Percentiles rank a stretch among this genome's conserved stretches.
phyloP scores from a whole-genome alignment of 805 yeast species.

The Wickerhamomyces alni region DNA sequence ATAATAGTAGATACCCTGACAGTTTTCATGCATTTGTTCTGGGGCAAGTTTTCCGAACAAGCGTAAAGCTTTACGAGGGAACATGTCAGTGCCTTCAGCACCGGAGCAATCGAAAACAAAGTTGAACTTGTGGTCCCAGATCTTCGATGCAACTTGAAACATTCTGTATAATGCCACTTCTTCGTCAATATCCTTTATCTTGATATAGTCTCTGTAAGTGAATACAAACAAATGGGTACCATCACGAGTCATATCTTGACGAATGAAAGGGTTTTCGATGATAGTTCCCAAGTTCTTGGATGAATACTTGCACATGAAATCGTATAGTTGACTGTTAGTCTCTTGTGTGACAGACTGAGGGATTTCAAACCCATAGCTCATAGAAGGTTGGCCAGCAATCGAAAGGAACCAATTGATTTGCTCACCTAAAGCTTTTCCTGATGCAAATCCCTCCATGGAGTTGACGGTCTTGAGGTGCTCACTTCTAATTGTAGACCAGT shows the following conservation, averaged over 20 bases:
- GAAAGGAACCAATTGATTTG: slow-evolving; percentile 42
- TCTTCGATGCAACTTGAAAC: slow-evolving; percentile 58
- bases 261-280: slow-evolving; percentile 41
- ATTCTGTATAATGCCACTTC: slow-evolving; percentile 53
- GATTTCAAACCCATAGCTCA: slow-evolving; percentile 49
- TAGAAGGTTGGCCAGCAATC: slow-evolving; percentile 53
- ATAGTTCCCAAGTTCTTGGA: slow-evolving; percentile 43
- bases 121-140: slow-evolving; percentile 65
- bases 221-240: slow-evolving; percentile 66
- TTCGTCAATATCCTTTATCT: slow-evolving; percentile 30
- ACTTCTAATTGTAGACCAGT: slow-evolving; percentile 35
- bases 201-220: slow-evolving; percentile 34
- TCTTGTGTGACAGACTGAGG: slow-evolving; percentile 47
- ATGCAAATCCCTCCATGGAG: slow-evolving; percentile 15
- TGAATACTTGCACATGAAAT: slow-evolving; percentile 67
- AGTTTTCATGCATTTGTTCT: slow-evolving; percentile 41
- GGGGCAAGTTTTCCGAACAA: slow-evolving; percentile 45
- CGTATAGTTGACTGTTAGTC: slow-evolving; percentile 49
- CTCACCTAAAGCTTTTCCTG: slow-evolving; percentile 26
- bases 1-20: slow-evolving; percentile 45
- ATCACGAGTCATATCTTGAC: slow-evolving; percentile 62
- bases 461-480: slow-evolving; percentile 13
- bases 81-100: slow-evolving; percentile 28
- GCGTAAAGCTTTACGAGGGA: slow-evolving; percentile 27
- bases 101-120: slow-evolving; percentile 67